Percentiles rank a stretch among this genome's conserved stretches.
Evolutionary conservation across 495 filamentous ascomycete species (phyloP).

Genomic region (Peziza echinospora): DNA sequence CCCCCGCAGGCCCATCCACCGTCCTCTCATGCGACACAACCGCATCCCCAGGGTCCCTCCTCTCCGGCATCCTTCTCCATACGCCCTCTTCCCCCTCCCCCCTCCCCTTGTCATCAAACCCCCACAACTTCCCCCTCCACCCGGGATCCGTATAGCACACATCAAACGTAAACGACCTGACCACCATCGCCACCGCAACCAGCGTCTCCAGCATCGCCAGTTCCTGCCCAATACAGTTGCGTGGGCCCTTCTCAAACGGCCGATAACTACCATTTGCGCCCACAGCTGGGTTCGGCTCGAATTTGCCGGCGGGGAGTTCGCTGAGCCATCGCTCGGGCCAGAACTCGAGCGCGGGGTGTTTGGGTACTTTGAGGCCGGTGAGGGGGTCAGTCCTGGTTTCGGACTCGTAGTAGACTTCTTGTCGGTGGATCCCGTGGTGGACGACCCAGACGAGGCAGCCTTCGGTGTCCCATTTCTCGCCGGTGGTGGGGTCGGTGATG

Average conservation of each 20-base stretch:
- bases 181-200: conserved; percentile 25
- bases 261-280: conserved; percentile 27
- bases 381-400: conserved; percentile 22
- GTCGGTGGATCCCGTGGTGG: conserved; percentile 7
- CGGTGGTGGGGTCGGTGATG: neutral
- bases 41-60: too few species aligned
- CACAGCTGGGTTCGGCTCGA: conserved; percentile 19
- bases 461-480: neutral
- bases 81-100: neutral
- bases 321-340: conserved; percentile 23
- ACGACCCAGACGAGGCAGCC: conserved; percentile 4
- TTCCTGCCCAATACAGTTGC: conserved; percentile 34
- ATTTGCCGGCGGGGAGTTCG: conserved; percentile 28
- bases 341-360: conserved; percentile 19
- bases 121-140: neutral
- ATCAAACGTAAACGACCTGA: conserved; percentile 27
- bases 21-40: too few species aligned
- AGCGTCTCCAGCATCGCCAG: conserved; percentile 29
- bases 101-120: neutral
- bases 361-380: conserved; percentile 17
- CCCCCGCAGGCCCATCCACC: conserved; percentile 16
- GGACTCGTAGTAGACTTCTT: conserved; percentile 1
- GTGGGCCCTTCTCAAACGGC: conserved; percentile 32
- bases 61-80: neutral
- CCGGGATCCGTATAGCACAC: conserved; percentile 23